A percentile compares a stretch with the other conserved stretches of the same genome.
Conservation (phyloP, 495 filamentous ascomycete genomes). For the Xylaria acuta region DNA sequence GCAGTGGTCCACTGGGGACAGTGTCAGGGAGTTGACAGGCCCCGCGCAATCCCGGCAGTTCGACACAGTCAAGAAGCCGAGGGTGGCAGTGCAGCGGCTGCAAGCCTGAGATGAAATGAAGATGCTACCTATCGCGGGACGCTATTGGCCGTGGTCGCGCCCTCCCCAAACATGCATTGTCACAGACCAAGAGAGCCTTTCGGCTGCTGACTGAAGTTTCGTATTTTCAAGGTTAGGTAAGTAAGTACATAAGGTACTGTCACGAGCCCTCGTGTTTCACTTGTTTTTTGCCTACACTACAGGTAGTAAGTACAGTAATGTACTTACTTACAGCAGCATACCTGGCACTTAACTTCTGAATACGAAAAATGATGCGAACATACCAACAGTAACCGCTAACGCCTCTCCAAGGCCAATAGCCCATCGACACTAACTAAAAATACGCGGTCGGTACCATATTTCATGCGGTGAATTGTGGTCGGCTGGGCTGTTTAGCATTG, state of each 20-base stretch:
- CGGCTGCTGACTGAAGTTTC: slow-evolving; percentile 12
- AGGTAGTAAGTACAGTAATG: not conserved
- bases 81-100: slow-evolving; percentile 24
- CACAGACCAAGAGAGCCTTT: slow-evolving; percentile 8
- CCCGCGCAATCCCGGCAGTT: slow-evolving; percentile 15
- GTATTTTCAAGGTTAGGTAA: not conserved
- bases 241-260: no score
- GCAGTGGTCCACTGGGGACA: not conserved
- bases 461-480: not conserved
- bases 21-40: not conserved
- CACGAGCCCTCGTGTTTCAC: slow-evolving; percentile 20
- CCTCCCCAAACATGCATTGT: slow-evolving; percentile 23
- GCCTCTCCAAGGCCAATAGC: not conserved
- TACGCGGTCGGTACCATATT: not conserved
- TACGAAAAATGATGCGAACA: slow-evolving; percentile 5
- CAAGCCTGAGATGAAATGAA: slow-evolving; percentile 21
- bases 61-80: slow-evolving; percentile 2
- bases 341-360: not conserved
- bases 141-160: slow-evolving; percentile 10
- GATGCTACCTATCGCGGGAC: not conserved
- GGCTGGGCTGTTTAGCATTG: slow-evolving; percentile 3
- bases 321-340: not conserved
- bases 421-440: not conserved
- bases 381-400: not conserved
- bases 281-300: not conserved